Base-by-base conservation (phyloP, 139 green algal genomes). In the Chlamydomonas urium region DNA sequence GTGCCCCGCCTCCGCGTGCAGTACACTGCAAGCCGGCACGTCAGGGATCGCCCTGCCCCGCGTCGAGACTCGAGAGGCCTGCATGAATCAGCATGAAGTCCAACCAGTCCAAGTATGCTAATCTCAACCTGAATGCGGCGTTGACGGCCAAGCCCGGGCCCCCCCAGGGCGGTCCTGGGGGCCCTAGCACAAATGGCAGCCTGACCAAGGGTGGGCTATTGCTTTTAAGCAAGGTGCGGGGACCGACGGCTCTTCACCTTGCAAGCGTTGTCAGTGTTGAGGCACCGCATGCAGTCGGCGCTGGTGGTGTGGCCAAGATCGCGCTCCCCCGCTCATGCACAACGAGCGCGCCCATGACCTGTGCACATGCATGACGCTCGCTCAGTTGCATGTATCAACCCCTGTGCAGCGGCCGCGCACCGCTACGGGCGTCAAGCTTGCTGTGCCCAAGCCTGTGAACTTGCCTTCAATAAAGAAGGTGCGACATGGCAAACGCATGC, bases 391-490 rank as follows among this genome's bases (percentile, higher is more conserved):
- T 47, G 2, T 50, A 4, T n/a, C 31, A 31, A 19, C 14, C 19
- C 17, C 47, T n/a, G 60, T 77, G 83, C 85, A 87, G 77, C 77
- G 73, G 48, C 72, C 82, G 24, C 74, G 81, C 5, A 61, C 74
- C 21, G 77, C 66, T 4, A 28, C 71, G 29, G 78, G 80, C 26
- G 23, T 66, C 34, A 94, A 94, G 81, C 79, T 95, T 0, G 77
- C 84, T 23, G 86, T 93, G 17, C 90, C 90, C 0, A 89, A 89
- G 66, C 90, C 90, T 34, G 88, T 95, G 28, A 93, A 95, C 76
- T 78, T 95, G 1, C 88, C 90, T 0, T 93, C 88, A 2, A 80
- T 93, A 21, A 90, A 88, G 71, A 93, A 93, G 85, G 89, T 88
- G 47, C 1, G 78, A 50, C 3, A 32, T n/a, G n/a, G n/a, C n/a